Evolutionary conservation across 139 green algal genomes (phyloP).

Genomic region (Haematococcus lacustris): DNA sequence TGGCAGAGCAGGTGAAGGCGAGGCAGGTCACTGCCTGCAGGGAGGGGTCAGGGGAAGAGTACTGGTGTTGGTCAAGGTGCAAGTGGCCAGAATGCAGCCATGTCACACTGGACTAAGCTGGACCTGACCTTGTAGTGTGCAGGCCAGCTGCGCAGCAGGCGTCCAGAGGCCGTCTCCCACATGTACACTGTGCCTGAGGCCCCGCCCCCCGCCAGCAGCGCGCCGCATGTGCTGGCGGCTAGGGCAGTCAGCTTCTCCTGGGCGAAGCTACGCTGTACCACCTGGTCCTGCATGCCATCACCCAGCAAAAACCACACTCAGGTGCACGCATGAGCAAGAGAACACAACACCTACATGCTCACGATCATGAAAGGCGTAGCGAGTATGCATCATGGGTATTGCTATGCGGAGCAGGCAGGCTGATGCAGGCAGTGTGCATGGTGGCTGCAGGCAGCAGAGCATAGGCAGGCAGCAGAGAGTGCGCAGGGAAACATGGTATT

Average conservation of each 20-base stretch:
- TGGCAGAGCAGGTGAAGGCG: constrained; percentile 54
- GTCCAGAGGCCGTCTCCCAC: constrained; percentile 69
- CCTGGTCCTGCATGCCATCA: constrained; percentile 52
- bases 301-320: background rate
- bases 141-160: constrained; percentile 71
- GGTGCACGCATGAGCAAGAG: background rate
- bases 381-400: no score
- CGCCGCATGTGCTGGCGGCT: constrained; percentile 44
- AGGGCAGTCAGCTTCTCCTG: constrained; percentile 52
- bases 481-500: background rate
- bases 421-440: background rate
- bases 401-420: no score
- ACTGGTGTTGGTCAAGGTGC: background rate
- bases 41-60: background rate
- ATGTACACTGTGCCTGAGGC: constrained; percentile 60
- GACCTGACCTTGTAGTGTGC: constrained; percentile 78
- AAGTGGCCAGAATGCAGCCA: background rate
- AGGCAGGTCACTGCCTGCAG: constrained; percentile 60
- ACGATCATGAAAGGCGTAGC: no score
- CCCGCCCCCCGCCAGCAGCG: constrained; percentile 51
- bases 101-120: background rate
- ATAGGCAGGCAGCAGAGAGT: background rate
- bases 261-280: constrained; percentile 61
- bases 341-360: background rate
- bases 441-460: background rate